Evolutionary conservation across 441 rosid genomes (phyloP).

Genomic region (Adansonia rubrostipa): DNA sequence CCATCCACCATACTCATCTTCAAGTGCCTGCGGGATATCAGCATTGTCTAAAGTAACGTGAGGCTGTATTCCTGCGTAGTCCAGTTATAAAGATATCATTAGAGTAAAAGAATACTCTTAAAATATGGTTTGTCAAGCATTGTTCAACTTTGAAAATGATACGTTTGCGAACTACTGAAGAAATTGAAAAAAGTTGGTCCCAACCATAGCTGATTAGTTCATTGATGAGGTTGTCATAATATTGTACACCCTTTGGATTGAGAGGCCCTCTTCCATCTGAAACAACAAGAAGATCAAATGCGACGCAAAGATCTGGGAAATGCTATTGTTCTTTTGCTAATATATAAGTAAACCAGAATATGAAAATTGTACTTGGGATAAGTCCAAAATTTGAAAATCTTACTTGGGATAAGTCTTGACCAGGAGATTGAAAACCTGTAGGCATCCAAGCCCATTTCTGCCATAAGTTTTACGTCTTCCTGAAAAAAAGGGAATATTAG

Average conservation of each 20-base stretch:
- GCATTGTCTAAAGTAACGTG: conserved; percentile 46
- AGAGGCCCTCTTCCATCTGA: conserved; percentile 64
- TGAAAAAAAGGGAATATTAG: background rate
- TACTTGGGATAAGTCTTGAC: conserved; percentile 73
- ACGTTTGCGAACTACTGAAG: background rate
- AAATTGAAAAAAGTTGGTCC: background rate
- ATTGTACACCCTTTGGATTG: conserved; percentile 55
- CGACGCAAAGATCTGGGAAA: background rate
- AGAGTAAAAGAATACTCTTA: no score
- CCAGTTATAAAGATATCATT: background rate
- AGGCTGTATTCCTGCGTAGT: conserved; percentile 53
- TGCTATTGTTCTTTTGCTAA: background rate
- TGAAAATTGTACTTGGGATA: no score
- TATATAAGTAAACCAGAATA: background rate
- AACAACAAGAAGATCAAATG: background rate
- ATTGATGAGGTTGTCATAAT: conserved; percentile 57
- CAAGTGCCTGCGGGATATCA: conserved; percentile 60
- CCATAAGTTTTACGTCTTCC: conserved; percentile 60
- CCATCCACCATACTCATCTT: conserved; percentile 68
- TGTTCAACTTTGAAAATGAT: background rate
- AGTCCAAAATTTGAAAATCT: background rate
- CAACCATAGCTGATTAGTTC: conserved; percentile 55
- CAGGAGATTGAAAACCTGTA: conserved; percentile 70
- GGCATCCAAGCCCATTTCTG: conserved; percentile 52
- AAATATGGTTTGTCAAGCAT: background rate